Percentiles rank a stretch among this genome's conserved stretches.
Evolutionary conservation across 2,329 filamentous ascomycete species (phyloP).

Genomic region (Colletotrichum caudatum): DNA sequence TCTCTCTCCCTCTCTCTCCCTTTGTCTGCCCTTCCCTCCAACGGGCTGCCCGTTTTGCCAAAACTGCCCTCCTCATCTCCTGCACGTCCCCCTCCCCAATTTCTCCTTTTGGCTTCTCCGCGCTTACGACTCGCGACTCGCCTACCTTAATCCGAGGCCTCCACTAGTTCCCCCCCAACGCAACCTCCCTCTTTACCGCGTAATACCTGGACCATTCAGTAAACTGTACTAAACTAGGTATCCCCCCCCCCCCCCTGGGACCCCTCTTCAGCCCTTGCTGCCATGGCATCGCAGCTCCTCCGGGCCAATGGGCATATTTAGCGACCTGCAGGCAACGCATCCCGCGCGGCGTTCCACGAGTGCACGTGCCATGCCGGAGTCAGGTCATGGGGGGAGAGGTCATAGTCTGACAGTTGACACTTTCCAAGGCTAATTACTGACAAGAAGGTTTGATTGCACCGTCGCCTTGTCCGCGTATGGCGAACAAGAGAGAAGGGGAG

Average conservation of each 20-base stretch:
- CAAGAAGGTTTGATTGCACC: conserved; percentile 15
- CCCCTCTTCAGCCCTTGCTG: neutral
- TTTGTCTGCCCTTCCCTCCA: neutral
- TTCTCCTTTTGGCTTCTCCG: neutral
- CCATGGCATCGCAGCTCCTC: neutral
- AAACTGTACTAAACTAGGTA: too few species aligned
- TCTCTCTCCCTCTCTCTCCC: neutral
- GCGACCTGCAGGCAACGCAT: conserved; percentile 32
- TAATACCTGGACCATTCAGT: too few species aligned
- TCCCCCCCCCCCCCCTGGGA: too few species aligned
- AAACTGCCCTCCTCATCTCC: neutral
- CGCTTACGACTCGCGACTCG: neutral
- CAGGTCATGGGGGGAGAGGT: conserved; percentile 20
- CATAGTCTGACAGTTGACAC: conserved; percentile 24
- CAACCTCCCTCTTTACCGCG: neutral
- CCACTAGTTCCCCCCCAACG: neutral
- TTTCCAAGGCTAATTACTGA: conserved; percentile 8
- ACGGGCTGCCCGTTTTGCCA: neutral
- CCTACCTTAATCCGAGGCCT: neutral
- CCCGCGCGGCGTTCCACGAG: conserved; percentile 23
- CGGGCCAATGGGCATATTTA: conserved; percentile 32
- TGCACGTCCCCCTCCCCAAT: neutral
- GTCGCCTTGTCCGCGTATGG: neutral
- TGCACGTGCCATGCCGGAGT: conserved; percentile 36
- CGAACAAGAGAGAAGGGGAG: neutral